Base-by-base conservation (phyloP, 805 yeast genomes). In the Candida sanyiensis region DNA sequence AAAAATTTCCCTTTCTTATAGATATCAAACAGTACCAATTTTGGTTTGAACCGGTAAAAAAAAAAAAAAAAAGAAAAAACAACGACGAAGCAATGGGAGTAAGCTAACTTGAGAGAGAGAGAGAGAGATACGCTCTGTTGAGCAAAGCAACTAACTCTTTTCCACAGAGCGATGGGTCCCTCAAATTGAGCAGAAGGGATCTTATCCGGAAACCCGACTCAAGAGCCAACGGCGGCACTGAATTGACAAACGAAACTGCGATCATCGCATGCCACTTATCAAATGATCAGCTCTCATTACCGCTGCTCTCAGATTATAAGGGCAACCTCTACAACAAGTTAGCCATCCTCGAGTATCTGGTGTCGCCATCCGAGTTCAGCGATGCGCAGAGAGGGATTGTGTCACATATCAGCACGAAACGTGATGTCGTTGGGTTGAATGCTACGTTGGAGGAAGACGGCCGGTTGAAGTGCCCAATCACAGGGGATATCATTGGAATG, bases 301-400 rank as follows among this genome's bases (percentile, higher is more conserved):
- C 81, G 0, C 61, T 84, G 2, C 81, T 82, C 2, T 72, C 85
- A 24, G 95, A 87, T 57, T 79, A 67, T 52, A 62, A 62, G 35
- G 96, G 96, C 0, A 54, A 64, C 22, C 51, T 87, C 5, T 83
- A 70, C 57, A 74, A 80, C 46, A 83, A 83, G 44, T 83, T 77
- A 41, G 59, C 77, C 21, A 55, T 83, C 0, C 51, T 87, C 6
- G 80, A 80, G 49, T 66, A 70, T 53, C 53, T 87, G 5, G 46
- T 83, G 18, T 50, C 50, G 23, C 48, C 57, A 35, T 41, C 46
- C 28, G 25, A 31, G 5, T 31, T 31, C 26, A 31, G 25, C 16
- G 49, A 39, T 13, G 51, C 46, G 21, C 66, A 54, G 40, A 49
- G 44, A 19, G 38, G 41, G 5, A 38, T 56, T 25, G 52, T 59